Evolutionary conservation across 257 asterid species (phyloP).

Genomic region (Capsicum baccatum): DNA sequence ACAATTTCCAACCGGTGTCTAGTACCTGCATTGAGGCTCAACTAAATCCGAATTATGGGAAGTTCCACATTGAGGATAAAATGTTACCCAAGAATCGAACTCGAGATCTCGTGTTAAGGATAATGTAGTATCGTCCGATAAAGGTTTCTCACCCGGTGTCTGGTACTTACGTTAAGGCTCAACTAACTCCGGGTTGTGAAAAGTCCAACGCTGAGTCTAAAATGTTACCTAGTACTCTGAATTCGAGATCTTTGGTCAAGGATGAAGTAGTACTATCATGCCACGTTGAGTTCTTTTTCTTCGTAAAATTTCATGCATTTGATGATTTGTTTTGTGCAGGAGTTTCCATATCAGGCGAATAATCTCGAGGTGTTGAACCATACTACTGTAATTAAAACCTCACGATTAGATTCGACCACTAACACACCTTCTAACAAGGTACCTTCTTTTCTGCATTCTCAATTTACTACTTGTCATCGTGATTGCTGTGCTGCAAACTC

Average conservation of each 20-base stretch:
- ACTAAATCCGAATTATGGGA: no score
- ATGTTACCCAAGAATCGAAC: not conserved
- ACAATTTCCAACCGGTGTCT: no score
- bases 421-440: slow-evolving; percentile 66
- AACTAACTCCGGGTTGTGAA: not conserved
- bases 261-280: not conserved
- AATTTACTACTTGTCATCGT: not conserved
- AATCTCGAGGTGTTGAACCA: not conserved
- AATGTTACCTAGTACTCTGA: not conserved
- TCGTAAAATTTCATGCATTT: not conserved
- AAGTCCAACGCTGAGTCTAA: not conserved
- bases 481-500: not conserved
- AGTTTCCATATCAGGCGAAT: slow-evolving; percentile 47
- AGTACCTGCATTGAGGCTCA: no score
- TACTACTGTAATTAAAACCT: slow-evolving; percentile 33
- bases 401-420: slow-evolving; percentile 40
- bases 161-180: not conserved
- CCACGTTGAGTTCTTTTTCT: not conserved
- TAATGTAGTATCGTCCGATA: not conserved
- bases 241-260: not conserved
- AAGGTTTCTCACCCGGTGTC: not conserved
- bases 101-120: not conserved
- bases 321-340: slow-evolving; percentile 39
- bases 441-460: not conserved
- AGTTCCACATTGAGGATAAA: not conserved